phyloP scores from a whole-genome alignment of 768 basidiomycete species.

The Rhizopogon roseolus region DNA sequence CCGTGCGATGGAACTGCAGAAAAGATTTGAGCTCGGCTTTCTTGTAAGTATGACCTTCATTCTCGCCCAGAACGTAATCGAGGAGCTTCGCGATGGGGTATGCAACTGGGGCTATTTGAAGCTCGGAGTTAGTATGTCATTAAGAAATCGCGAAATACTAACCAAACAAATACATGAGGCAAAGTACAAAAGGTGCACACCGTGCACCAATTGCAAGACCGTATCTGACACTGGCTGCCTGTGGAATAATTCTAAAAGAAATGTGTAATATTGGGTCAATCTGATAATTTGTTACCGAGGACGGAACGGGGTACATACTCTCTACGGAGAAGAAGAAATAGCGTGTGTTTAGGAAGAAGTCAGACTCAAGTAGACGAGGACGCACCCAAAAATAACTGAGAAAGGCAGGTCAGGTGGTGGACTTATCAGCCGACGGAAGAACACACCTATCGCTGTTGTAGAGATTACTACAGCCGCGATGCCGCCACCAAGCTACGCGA shows the following conservation, averaged over 20 bases:
- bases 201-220: slow-evolving; percentile 77
- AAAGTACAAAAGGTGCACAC: slow-evolving; percentile 71
- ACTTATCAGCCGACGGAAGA: neutral
- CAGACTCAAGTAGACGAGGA: neutral
- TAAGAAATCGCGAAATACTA: slow-evolving; percentile 4
- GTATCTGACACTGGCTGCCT: slow-evolving; percentile 75
- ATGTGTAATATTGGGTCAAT: neutral
- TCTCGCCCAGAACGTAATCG: slow-evolving; percentile 72
- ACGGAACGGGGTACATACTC: slow-evolving; percentile 23
- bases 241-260: slow-evolving; percentile 49
- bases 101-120: slow-evolving; percentile 61
- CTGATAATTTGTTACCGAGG: neutral
- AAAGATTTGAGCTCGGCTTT: slow-evolving; percentile 79
- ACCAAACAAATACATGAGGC: slow-evolving; percentile 64
- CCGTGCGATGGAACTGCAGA: slow-evolving; percentile 73
- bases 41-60: slow-evolving; percentile 73
- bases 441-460: slow-evolving; percentile 51
- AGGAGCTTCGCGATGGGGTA: slow-evolving; percentile 70
- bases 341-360: neutral
- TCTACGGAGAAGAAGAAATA: slow-evolving; percentile 21
- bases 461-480: slow-evolving; percentile 75
- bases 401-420: neutral
- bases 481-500: slow-evolving; percentile 55
- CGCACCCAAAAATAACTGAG: slow-evolving; percentile 79
- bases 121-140: neutral